Evolutionary conservation across 345 rosid genomes (phyloP).

Genomic region (Orychophragmus violaceus): DNA sequence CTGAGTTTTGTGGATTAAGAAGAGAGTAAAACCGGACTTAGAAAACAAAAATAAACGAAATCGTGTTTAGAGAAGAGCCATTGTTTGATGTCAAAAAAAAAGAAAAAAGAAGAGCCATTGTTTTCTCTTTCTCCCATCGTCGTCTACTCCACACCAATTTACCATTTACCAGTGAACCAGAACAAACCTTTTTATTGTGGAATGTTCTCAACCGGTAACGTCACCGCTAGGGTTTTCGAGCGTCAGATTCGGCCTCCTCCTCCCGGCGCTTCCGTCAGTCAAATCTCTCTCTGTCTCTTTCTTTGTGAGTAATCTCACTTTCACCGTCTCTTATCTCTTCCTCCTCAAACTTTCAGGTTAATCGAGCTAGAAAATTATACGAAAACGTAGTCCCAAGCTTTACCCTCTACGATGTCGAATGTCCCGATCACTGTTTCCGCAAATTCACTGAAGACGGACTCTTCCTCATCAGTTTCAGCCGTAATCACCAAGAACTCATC

Average conservation of each 20-base stretch:
- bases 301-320: not conserved
- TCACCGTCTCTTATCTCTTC: not conserved
- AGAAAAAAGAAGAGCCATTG: not conserved
- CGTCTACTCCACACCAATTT: slow-evolving; percentile 14
- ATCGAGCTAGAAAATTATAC: slow-evolving; percentile 71
- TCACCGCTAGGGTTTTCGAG: slow-evolving; percentile 75
- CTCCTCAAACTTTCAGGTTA: slow-evolving; percentile 45
- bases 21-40: not conserved
- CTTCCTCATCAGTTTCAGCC: slow-evolving; percentile 82
- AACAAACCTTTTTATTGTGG: not conserved
- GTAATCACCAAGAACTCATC: slow-evolving; percentile 74
- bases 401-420: slow-evolving; percentile 77
- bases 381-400: slow-evolving; percentile 86
- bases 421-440: slow-evolving; percentile 86
- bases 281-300: slow-evolving; percentile 17
- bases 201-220: slow-evolving; percentile 65
- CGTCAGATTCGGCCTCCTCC: slow-evolving; percentile 68
- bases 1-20: not conserved
- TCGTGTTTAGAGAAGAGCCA: too few species aligned
- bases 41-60: too few species aligned
- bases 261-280: slow-evolving; percentile 59
- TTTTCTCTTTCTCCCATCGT: not conserved
- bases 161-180: slow-evolving; percentile 12
- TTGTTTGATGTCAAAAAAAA: too few species aligned
- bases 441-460: slow-evolving; percentile 95